Base-by-base conservation (phyloP, 140 eudicot species). In the Cichorium intybus region DNA sequence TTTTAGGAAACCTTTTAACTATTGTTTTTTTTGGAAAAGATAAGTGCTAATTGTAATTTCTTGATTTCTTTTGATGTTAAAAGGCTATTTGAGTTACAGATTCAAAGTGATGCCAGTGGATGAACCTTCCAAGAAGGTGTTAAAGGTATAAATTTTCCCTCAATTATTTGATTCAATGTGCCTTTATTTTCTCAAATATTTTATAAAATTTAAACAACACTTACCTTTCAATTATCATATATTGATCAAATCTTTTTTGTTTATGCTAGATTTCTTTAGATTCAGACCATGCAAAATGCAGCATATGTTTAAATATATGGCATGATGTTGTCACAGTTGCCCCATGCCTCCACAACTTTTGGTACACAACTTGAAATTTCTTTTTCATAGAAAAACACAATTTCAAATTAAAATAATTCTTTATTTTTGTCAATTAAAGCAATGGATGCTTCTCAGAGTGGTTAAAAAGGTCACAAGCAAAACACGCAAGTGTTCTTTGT, bases 401-500 rank as follows among this genome's bases (percentile, higher is more conserved):
- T 26, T 47, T 34, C 18, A 14, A 47, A 29, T 8, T 34, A 18
- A 14, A 47, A 29, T 8, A 22, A 34, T 18, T 46, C 12, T 22
- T 76, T 11, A 1, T 47, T 29, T 56, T 20, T 79, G 6, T 58
- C 55, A 11, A 75, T 60, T 73, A 18, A 79, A 91, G 97, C 78
- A 91, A 91, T 46, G 97, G 97, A 24, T 91, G 97, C 75, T 91
- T 91, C 83, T 91, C 96, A 21, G 97, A 91, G 84, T 91, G 97
- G 97, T 66, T 91, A 51, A 82, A 74, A 79, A 87, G 96, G 81
- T 85, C 84, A 24, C 88, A 87, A 65, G 74, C 81, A 77, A 91
- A 77, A 71, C 88, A 64, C 60, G 50, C 95, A 34, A 82, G 72
- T 48, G 91, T 87, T 66, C 80, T 88, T 62, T 91, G 97, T 71